These are phyloP conservation scores for Fusarium transvaalense DNA, from an alignment of 2,329 filamentous ascomycete species.

Conservation along the genomic window DNA sequence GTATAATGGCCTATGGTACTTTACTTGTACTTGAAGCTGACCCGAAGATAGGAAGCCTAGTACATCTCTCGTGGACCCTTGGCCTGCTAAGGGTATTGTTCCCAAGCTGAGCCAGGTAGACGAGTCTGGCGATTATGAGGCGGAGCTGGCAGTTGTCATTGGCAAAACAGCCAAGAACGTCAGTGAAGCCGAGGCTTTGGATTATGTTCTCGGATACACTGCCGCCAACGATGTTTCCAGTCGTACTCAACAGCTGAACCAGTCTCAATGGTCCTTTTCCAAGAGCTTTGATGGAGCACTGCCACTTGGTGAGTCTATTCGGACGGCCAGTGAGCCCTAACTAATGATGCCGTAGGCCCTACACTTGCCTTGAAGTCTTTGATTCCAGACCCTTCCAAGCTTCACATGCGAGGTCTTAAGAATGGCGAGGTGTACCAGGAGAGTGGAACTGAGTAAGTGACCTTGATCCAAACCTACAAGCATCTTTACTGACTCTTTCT, in stretches of 20 bases:
- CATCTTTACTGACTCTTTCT: not conserved
- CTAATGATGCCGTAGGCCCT: conserved; percentile 61
- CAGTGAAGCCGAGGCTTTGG: conserved; percentile 65
- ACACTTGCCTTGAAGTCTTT: conserved; percentile 71
- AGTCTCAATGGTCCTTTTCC: conserved; percentile 58
- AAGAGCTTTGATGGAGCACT: conserved; percentile 70
- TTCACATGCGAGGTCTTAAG: conserved; percentile 67
- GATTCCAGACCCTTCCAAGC: conserved; percentile 68
- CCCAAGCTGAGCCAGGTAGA: conserved; percentile 63
- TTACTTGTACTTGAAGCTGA: not conserved
- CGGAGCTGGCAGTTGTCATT: conserved; percentile 69
- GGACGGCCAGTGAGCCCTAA: no score
- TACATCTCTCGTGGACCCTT: conserved; percentile 67
- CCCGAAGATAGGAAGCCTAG: conserved; percentile 60
- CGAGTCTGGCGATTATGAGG: conserved; percentile 70
- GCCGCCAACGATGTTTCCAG: conserved; percentile 72
- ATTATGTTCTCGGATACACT: conserved; percentile 74
- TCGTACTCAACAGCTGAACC: conserved; percentile 46
- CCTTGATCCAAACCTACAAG: no score
- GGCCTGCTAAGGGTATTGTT: conserved; percentile 63
- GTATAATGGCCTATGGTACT: conserved; percentile 37
- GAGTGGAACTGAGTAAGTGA: conserved; percentile 46
- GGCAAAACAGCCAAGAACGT: conserved; percentile 66
- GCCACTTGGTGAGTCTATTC: conserved; percentile 55
- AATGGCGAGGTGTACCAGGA: conserved; percentile 60